Evolutionary conservation across 2,329 filamentous ascomycete genomes (phyloP), one percentile per base, ranked within the genome.

Genomic region (Chaetomiaceae sp.): DNA sequence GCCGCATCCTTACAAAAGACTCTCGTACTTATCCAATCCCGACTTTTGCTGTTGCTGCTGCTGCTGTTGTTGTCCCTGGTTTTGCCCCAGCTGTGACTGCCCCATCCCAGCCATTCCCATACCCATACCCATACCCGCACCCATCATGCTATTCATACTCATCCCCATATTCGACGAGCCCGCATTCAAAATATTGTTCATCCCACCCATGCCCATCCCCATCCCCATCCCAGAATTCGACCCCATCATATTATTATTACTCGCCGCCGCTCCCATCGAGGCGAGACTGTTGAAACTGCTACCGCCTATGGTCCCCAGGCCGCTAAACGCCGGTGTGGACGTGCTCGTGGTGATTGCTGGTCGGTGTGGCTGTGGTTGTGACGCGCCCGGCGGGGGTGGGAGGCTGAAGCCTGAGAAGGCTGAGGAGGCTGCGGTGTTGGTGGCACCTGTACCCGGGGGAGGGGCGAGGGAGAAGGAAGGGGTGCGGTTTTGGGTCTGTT

Each of bases 1-100:
- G 0, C 14, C 8, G 20, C 3, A 9, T 21, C 37, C 12, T 33
- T 54, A 86, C 59, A 86, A 66, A 58, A 87, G 64, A 68, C 83
- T 86, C 65, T 83, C 78, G 57, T 86, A 87, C 68, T 82, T 83
- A 66, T 85, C 82, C 67, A 86, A 69, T 0, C 82, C 81, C 5
- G 75, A 74, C 60, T 73, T 75, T 48, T 66, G 68, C 33, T 65
- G 44, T 23, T 62, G 60, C 45, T 63, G 60, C 52, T 62, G 59
- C 30, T 59, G 53, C 37, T 5, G 9, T 33, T 13, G 6, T 12
- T 60, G 53, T 23, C 60, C 59, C 54, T 64, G 60, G 6, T n/a
- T 17, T 19, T 40, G 34, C 16, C 16, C 17, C 54, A 62, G 60
- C 42, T 63, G 57, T 39, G 58, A 59, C 30, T 59, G 52, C 20